Evolutionary conservation across 2,329 filamentous ascomycete genomes (phyloP).

Genomic region (Bertia moriformis): DNA sequence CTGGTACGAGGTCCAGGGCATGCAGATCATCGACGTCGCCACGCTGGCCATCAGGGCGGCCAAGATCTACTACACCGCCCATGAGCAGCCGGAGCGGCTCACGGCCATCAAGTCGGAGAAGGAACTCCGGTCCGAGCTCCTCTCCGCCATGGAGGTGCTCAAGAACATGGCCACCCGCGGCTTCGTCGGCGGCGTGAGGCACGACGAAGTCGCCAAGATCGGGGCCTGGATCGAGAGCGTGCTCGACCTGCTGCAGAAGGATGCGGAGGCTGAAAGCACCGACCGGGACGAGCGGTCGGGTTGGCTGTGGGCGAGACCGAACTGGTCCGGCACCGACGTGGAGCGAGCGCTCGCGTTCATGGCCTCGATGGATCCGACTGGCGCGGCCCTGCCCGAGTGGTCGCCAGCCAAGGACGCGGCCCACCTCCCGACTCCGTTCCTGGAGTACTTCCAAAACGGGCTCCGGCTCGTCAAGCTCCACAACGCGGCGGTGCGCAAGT

Average conservation of each 20-base stretch:
- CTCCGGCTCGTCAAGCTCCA: constrained; percentile 73
- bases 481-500: constrained; percentile 76
- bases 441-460: constrained; percentile 63
- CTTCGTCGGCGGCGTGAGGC: constrained; percentile 69
- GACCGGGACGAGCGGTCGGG: constrained; percentile 56
- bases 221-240: constrained; percentile 68
- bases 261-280: constrained; percentile 62
- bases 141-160: constrained; percentile 76
- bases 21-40: constrained; percentile 82
- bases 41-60: constrained; percentile 91
- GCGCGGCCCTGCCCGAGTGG: constrained; percentile 54
- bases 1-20: constrained; percentile 77
- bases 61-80: constrained; percentile 89
- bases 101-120: constrained; percentile 80
- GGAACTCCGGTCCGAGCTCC: constrained; percentile 67
- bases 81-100: constrained; percentile 72
- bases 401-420: constrained; percentile 34
- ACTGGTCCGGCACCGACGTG: constrained; percentile 63
- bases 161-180: constrained; percentile 81
- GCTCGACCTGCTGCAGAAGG: constrained; percentile 58
- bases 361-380: constrained; percentile 51
- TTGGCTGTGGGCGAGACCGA: constrained; percentile 69
- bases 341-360: constrained; percentile 74
- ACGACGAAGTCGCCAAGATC: constrained; percentile 66
- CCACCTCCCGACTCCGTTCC: constrained; percentile 56